Base-by-base conservation (phyloP, 1,284 basidiomycete species). In the Pisolithus thermaeus region DNA sequence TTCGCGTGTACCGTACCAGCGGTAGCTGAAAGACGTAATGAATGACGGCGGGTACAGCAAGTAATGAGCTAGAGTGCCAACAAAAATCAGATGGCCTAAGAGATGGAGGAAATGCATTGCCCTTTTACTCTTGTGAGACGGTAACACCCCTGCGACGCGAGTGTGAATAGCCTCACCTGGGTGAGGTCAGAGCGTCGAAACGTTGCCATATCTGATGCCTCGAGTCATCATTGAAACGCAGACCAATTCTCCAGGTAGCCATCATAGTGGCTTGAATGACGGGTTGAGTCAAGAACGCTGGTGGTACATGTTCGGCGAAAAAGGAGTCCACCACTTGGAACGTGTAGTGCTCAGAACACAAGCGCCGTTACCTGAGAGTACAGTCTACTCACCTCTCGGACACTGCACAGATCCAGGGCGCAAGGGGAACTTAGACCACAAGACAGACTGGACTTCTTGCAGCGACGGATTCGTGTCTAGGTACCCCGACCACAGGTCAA, bases 241-340 rank as follows among this genome's bases (percentile, higher is more conserved):
- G 51, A 22, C 79, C 78, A 44, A 66, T 55, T 38, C 62, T 71
- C 81, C 81, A 83, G 14, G 67, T 63, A 30, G 68, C 64, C 11
- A 61, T 41, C 8, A 81, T 56, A 48, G 71, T 74, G 18, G 72
- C 58, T 9, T 71, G 58, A 12, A 80, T 52, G 0, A 81, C 54
- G 6, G 68, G 70, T 60, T 81, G 75, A 5, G 65, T 63, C 5
- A 74, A 51, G 25, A 79, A 61, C 16, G 58, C 58, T 2, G 60
- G 56, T 40, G 70, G 73, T 11, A 63, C 61, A 47, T 69, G 58
- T 6, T 52, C 50, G 36, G 59, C 52, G 14, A 52, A 56, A 3
- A 81, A 58, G 38, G 77, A 70, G 57, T 81, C 75, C 3, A 77
- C 59, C 18, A 80, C 79, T 81, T 50, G 27, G 6, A 38, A 40